phyloP scores from a whole-genome alignment of 768 basidiomycete genomes.

The Hysterangium stoloniferum region DNA sequence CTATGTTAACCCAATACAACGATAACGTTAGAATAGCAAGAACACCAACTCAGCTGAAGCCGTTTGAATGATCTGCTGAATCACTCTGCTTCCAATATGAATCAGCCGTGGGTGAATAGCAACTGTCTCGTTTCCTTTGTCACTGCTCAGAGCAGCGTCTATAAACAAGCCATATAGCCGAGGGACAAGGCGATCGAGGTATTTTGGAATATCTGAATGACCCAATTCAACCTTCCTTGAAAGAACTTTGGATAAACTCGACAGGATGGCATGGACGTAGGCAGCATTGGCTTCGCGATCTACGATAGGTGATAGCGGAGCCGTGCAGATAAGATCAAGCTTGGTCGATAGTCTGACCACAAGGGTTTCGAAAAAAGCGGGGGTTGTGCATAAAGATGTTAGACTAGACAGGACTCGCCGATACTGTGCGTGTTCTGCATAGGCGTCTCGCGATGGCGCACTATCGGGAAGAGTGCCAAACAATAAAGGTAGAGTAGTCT shows the following conservation, averaged over 20 bases:
- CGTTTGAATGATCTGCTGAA: slow-evolving; percentile 59
- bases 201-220: slow-evolving; percentile 72
- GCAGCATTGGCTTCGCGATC: slow-evolving; percentile 62
- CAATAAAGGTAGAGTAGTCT: slow-evolving; percentile 73
- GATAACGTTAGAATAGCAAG: not conserved
- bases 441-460: slow-evolving; percentile 48
- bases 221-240: slow-evolving; percentile 36
- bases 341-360: slow-evolving; percentile 71
- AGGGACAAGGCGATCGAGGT: slow-evolving; percentile 69
- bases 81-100: slow-evolving; percentile 53
- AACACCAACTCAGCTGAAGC: slow-evolving; percentile 55
- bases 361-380: slow-evolving; percentile 77
- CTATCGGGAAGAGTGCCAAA: slow-evolving; percentile 66
- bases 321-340: slow-evolving; percentile 58
- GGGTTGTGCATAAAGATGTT: slow-evolving; percentile 61
- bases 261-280: slow-evolving; percentile 79
- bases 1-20: slow-evolving; percentile 1
- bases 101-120: slow-evolving; percentile 49
- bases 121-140: slow-evolving; percentile 17
- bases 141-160: slow-evolving; percentile 27
- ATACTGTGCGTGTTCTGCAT: slow-evolving; percentile 49
- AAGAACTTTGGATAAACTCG: slow-evolving; percentile 58
- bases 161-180: slow-evolving; percentile 60
- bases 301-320: slow-evolving; percentile 22
- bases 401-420: slow-evolving; percentile 65